These are phyloP conservation scores for Acidiella bohemica DNA, from an alignment of 495 filamentous ascomycete genomes.

Conservation along the genomic window DNA sequence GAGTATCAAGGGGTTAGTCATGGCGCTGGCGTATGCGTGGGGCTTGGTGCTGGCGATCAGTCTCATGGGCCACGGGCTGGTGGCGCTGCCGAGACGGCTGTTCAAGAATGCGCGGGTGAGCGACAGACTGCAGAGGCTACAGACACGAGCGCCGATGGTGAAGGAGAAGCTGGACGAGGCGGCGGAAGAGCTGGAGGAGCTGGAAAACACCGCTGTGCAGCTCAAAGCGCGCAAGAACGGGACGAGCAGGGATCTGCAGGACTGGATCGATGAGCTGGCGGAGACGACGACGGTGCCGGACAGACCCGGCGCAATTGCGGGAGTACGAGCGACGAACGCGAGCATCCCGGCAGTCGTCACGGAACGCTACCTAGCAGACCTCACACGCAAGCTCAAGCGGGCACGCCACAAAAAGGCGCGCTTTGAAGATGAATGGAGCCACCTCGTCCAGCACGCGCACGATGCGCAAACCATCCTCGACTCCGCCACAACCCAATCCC, in stretches of 20 bases:
- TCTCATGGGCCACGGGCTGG: conserved; percentile 91
- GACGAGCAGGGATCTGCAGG: conserved; percentile 65
- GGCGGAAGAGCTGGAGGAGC: conserved; percentile 60
- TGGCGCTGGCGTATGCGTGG: conserved; percentile 92
- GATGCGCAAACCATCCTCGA: conserved; percentile 73
- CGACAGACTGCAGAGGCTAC: conserved; percentile 55
- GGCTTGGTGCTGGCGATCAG: conserved; percentile 83
- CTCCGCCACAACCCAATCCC: conserved; percentile 61
- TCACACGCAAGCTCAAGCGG: conserved; percentile 66
- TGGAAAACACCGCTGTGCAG: conserved; percentile 66
- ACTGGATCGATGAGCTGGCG: conserved; percentile 87
- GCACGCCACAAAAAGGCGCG: conserved; percentile 70
- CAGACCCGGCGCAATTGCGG: conserved; percentile 23
- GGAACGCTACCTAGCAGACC: conserved; percentile 78
- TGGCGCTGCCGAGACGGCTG: conserved; percentile 72
- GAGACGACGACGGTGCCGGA: conserved; percentile 61
- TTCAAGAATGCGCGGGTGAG: conserved; percentile 63
- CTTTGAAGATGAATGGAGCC: conserved; percentile 77
- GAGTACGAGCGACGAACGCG: conserved; percentile 29
- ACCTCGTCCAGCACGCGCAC: conserved; percentile 54
- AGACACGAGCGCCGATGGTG: conserved; percentile 62
- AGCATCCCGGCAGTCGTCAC: conserved; percentile 72
- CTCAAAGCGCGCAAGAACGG: conserved; percentile 70
- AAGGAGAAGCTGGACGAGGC: conserved; percentile 85
- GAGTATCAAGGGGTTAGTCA: conserved; percentile 63